Evolutionary conservation across 305 asterid species (phyloP).

Genomic region (Lippia alba): DNA sequence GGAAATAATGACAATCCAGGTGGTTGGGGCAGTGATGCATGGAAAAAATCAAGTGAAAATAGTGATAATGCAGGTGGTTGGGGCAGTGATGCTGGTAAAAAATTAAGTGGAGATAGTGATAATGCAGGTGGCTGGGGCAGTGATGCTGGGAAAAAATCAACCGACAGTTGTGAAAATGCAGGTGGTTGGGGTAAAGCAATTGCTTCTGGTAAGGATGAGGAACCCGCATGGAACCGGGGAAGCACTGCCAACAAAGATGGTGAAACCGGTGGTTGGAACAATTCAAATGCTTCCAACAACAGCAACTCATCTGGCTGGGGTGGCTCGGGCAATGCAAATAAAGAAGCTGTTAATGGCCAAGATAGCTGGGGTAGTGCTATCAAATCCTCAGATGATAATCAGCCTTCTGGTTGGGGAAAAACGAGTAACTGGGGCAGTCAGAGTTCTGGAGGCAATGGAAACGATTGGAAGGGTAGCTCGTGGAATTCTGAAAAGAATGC

Average conservation of each 20-base stretch:
- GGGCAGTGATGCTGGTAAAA: too few relatives aligned
- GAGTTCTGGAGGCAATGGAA: slow-evolving; percentile 34
- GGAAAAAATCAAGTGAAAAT: too few relatives aligned
- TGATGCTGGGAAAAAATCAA: not conserved
- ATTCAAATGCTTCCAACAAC: too few relatives aligned
- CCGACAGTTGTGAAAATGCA: slow-evolving; percentile 38
- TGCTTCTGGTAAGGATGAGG: slow-evolving; percentile 34
- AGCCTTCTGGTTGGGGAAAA: slow-evolving; percentile 49
- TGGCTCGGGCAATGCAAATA: slow-evolving; percentile 21
- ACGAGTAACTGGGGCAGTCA: slow-evolving; percentile 39
- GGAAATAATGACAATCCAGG: slow-evolving; percentile 51
- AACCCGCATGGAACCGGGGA: slow-evolving; percentile 37
- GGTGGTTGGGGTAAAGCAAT: slow-evolving; percentile 41
- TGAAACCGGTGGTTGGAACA: slow-evolving; percentile 13
- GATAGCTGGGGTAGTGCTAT: slow-evolving; percentile 43
- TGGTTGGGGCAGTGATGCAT: slow-evolving; percentile 43
- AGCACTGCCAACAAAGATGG: slow-evolving; percentile 40
- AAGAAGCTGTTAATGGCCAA: slow-evolving; percentile 31
- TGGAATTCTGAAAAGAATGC: slow-evolving; percentile 49
- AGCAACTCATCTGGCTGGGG: slow-evolving; percentile 50
- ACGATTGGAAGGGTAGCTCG: slow-evolving; percentile 34
- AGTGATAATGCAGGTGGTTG: too few relatives aligned
- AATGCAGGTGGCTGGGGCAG: too few relatives aligned
- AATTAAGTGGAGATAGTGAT: too few relatives aligned
- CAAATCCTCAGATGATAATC: slow-evolving; percentile 40